Conservation (phyloP, 2,329 filamentous ascomycete genomes). For the Fusarium aywerte region DNA sequence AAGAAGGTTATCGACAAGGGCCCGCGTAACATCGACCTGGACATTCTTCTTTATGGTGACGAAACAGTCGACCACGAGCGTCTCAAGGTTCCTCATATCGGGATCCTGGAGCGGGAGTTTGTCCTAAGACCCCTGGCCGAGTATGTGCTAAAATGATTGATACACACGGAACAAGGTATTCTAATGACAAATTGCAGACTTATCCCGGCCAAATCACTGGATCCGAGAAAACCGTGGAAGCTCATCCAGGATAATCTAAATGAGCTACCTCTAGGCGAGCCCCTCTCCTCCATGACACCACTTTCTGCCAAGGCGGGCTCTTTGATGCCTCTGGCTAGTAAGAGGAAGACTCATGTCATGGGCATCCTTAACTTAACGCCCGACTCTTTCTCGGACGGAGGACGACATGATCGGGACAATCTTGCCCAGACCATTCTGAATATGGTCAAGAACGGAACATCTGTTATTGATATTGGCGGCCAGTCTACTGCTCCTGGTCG, state of each 20-base stretch:
- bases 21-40: conserved; percentile 92
- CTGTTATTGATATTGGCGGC: conserved; percentile 91
- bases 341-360: conserved; percentile 82
- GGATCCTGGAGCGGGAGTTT: conserved; percentile 92
- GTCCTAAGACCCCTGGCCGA: conserved; percentile 88
- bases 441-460: conserved; percentile 76
- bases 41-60: conserved; percentile 86
- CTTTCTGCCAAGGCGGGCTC: conserved; percentile 59
- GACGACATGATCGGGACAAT: conserved; percentile 65
- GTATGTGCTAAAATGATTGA: conserved; percentile 56
- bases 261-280: conserved; percentile 61
- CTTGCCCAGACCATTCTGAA: conserved; percentile 68
- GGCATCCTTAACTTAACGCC: conserved; percentile 94
- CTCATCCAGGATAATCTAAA: conserved; percentile 70
- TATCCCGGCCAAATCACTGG: conserved; percentile 64
- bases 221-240: conserved; percentile 67
- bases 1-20: conserved; percentile 92
- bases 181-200: conserved; percentile 54
- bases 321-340: conserved; percentile 67
- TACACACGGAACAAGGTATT: not conserved
- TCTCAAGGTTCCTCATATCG: conserved; percentile 83
- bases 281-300: conserved; percentile 69
- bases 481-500: conserved; percentile 89
- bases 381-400: conserved; percentile 96
- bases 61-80: conserved; percentile 73